Evolutionary conservation across 495 filamentous ascomycete genomes (phyloP), one percentile per base, ranked within the genome.

Genomic region (Hypoxylon rickii): DNA sequence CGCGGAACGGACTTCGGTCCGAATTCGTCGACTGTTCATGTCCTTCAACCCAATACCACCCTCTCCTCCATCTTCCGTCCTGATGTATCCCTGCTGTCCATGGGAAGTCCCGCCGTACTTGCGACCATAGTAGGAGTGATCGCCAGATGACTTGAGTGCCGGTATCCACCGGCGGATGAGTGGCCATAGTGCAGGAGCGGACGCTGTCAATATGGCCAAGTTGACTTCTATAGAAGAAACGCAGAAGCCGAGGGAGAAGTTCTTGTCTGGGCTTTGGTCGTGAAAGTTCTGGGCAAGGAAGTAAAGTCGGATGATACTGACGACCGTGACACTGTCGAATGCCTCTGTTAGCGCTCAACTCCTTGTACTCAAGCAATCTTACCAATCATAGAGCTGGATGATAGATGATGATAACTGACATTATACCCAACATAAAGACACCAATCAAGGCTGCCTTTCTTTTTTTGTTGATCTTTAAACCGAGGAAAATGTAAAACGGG

Each of bases 401-500:
- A 17, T 2, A 22, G 15, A 49, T 44, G 29, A 21, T 32, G 11
- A 33, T 36, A 41, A 70, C 75, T 61, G 66, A 76, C 75, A 76
- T 48, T 48, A 65, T 56, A 36, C 75, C 75, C 10, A 76, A 58
- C 41, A 72, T 73, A 17, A 82, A 69, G n/a, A 81, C 74, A n/a
- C 70, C 47, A 22, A 73, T 71, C 3, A 80, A 69, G 5, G 72
- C 73, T 7, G 80, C 46, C 61, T 80, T 81, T 16, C 69, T 66
- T 19, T 74, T 70, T 2, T 64, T 60, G 1, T 61, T 70, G 66
- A 82, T 79, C 24, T 78, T 71, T 16, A 82, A 61, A 1, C 64
- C 62, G 50, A 71, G 76, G 17, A 77, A 74, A 40, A 81, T 79
- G 7, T 74, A 73, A 24, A 74, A 71, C 0, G 79, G 79, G 20